Evolutionary conservation across 2,329 filamentous ascomycete species (phyloP).

Genomic region (Plenodomus biglobosus): DNA sequence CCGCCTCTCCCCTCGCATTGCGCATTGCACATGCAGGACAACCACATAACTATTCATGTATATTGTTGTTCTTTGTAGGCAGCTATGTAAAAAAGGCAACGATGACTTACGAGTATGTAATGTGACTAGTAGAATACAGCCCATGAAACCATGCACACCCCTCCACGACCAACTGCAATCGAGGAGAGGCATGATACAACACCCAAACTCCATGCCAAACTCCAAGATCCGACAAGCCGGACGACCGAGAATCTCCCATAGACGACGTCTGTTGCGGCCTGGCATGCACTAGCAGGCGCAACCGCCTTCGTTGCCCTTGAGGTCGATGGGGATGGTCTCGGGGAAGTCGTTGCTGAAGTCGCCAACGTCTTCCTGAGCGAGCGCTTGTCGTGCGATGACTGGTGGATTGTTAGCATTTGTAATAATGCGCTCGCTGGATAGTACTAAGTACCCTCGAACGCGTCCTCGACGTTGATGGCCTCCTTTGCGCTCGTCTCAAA

Average conservation of each 20-base stretch:
- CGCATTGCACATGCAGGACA: constrained; percentile 2
- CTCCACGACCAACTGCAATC: constrained; percentile 2
- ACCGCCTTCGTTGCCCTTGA: constrained; percentile 88
- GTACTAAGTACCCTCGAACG: constrained; percentile 70
- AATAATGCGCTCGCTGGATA: constrained; percentile 6
- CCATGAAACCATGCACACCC: neutral
- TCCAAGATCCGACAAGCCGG: constrained; percentile 12
- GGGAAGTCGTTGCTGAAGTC: constrained; percentile 98
- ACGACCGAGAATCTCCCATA: neutral
- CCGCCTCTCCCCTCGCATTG: constrained; percentile 17
- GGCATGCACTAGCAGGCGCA: constrained; percentile 71
- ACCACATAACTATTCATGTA: too few relatives aligned
- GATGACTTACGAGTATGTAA: too few relatives aligned
- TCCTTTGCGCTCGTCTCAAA: constrained; percentile 99
- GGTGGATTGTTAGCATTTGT: constrained; percentile 6
- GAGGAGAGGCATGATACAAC: constrained; percentile 19
- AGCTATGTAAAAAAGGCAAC: too few relatives aligned
- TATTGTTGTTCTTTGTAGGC: too few relatives aligned
- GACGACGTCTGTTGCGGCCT: constrained; percentile 8
- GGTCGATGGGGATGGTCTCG: constrained; percentile 97
- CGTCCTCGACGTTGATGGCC: constrained; percentile 94
- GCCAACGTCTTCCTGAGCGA: constrained; percentile 95
- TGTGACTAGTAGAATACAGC: too few relatives aligned
- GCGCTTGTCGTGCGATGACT: constrained; percentile 95
- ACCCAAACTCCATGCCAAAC: constrained; percentile 33